Evolutionary conservation across 129 eudicot species (phyloP).

Genomic region (Scalesia atractyloides): DNA sequence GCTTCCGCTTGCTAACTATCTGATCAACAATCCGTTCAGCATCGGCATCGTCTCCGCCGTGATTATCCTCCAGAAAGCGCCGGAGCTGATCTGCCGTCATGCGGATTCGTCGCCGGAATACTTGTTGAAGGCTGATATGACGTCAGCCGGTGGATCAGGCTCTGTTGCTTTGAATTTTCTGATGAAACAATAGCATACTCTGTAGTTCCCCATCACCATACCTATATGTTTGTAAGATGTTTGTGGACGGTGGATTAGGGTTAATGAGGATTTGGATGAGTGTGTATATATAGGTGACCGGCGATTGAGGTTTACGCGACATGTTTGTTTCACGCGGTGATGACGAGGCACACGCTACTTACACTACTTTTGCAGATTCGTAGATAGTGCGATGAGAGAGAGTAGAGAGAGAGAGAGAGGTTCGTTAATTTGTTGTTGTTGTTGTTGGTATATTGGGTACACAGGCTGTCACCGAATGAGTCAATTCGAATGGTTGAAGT

Average conservation of each 20-base stretch:
- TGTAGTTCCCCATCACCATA: constrained; percentile 53
- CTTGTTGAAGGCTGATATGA: constrained; percentile 43
- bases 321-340: constrained; percentile 11
- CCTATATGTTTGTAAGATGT: background rate
- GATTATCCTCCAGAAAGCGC: constrained; percentile 46
- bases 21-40: constrained; percentile 54
- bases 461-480: constrained; percentile 9
- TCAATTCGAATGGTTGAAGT: constrained; percentile 19
- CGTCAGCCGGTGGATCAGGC: constrained; percentile 64
- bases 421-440: background rate
- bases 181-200: constrained; percentile 59
- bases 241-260: background rate
- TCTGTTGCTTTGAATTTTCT: constrained; percentile 53
- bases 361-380: constrained; percentile 4
- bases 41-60: constrained; percentile 24
- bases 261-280: background rate
- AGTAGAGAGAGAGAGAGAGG: constrained; percentile 15
- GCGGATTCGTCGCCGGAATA: constrained; percentile 55
- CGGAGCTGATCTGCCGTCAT: constrained; percentile 72
- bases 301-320: constrained; percentile 14
- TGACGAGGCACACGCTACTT: constrained; percentile 26
- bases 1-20: constrained; percentile 50
- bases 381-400: background rate
- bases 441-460: too few relatives aligned
- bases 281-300: background rate